Base-by-base conservation (phyloP, 805 yeast species). In the Blastobotrys robertii region DNA sequence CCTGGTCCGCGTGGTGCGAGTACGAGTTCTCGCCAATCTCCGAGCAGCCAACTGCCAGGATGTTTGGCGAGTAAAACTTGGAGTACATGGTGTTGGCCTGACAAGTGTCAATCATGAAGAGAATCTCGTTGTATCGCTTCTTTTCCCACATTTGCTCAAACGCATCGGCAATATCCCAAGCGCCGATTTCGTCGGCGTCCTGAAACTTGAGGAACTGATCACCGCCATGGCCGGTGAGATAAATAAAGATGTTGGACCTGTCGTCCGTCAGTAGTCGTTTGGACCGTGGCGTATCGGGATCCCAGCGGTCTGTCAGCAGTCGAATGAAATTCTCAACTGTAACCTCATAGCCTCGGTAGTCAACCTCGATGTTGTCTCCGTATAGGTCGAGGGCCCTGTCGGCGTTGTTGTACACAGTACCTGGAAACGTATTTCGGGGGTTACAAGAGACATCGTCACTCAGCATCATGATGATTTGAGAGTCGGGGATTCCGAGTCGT, bases 41-140 rank as follows among this genome's bases (percentile, higher is more conserved):
- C 8, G 94, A 83, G 1, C 96, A 86, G 0, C 98, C 99, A 30
- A 90, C 94, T 1, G 96, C 85, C 41, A 92, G 64, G 37, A 92
- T 77, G 59, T 92, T 87, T 30, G 98, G 97, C 8, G 95, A 82
- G 59, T 86, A 87, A 57, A 90, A 79, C 56, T 82, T 76, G 44
- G 94, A 81, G 65, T 83, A 92, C 98, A 92, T 90, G 11, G 98
- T 86, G 64, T 90, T 92, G 19, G 98, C 98, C 68, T 92, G 98
- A 59, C 99, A 92, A 0, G 99, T 92, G 62, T 92, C 99, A 50
- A 92, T 83, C 97, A 92, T 92, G 65, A 92, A 92, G 58, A 92
- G 78, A 30, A 92, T 84, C 67, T 92, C 97, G 54, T 88, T 87
- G 67, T 92, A 92, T 44, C 98, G 72, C 53, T 84, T 83, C 74